A percentile compares a stretch with the other conserved stretches of the same genome.
These are phyloP conservation scores for Dactylella cylindrospora DNA, from an alignment of 2,329 filamentous ascomycete species.

Conservation along the genomic window DNA sequence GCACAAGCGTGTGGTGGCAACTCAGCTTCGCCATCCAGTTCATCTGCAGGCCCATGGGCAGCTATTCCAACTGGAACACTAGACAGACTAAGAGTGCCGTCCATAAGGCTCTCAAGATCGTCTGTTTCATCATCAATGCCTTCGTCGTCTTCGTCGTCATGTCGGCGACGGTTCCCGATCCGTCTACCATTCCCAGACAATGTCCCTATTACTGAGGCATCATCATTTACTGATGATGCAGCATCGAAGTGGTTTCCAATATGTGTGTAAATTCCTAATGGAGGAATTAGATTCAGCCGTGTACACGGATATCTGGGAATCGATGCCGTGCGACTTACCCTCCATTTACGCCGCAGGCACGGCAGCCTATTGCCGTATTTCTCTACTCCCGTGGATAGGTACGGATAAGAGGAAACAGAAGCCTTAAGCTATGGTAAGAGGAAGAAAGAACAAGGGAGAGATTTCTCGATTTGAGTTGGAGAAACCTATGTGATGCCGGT, in stretches of 20 bases:
- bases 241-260: constrained; percentile 41
- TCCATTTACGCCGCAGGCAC: not conserved
- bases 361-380: not conserved
- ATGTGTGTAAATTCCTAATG: constrained; percentile 52
- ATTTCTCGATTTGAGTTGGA: not conserved
- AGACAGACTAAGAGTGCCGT: constrained; percentile 65
- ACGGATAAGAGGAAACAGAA: not conserved
- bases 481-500: too few relatives aligned
- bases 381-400: not conserved
- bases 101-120: constrained; percentile 47
- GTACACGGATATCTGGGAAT: constrained; percentile 77
- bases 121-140: constrained; percentile 66
- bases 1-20: constrained; percentile 93
- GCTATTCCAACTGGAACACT: constrained; percentile 75
- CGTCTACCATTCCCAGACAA: constrained; percentile 50
- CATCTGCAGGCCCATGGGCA: constrained; percentile 55
- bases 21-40: constrained; percentile 68
- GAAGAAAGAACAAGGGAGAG: not conserved
- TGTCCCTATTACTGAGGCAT: constrained; percentile 59
- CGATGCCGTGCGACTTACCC: constrained; percentile 61
- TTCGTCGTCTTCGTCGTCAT: constrained; percentile 75
- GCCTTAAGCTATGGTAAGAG: not conserved
- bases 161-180: constrained; percentile 61
- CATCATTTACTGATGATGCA: constrained; percentile 59
- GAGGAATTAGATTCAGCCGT: constrained; percentile 54